Base-by-base conservation (phyloP, 2,329 filamentous ascomycete genomes). In the Ophiostoma sp. region DNA sequence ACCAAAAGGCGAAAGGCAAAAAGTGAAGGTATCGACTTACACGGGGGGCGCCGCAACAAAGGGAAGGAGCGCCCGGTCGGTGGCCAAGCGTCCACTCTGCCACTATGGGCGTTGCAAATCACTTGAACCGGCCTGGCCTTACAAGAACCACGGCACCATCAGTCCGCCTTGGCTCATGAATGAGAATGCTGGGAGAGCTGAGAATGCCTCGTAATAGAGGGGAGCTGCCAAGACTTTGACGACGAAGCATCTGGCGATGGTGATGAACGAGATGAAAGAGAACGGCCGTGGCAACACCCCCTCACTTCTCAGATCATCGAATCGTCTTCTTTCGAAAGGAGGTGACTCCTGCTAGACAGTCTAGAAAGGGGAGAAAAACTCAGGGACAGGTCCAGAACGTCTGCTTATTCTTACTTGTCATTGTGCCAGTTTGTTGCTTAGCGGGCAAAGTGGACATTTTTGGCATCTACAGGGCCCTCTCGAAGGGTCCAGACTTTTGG, bases 371-470 rank as follows among this genome's bases (percentile, higher is more conserved):
- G 15, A 50, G 45, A 50, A 50, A 9, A 28, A 28, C 9, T 36
- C 31, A 19, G 33, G 8, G 57, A 5, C 57, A 19, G 19, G 57
- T 33, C 57, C 57, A 63, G 57, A 63, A 39, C 57, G 57, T 39
- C 31, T 17, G 52, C 25, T 15, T 57, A 57, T 57, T 57, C 48
- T 31, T 3, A 63, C 31, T 63, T 63, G 57, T 22, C 57, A 63
- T 61, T 33, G 28, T 36, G 17, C 52, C 52, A 28, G 52, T 28
- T 61, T 61, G 28, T 5, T 63, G 31, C 31, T 39, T 63, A 39
- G 57, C 57, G 57, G 31, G 31, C 57, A 63, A 63, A 63, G 57
- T 22, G 57, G 57, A 22, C 57, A 63, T 39, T 22, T n/a, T 22
- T 12, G 7, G 12, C 11, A 11, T 31, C 7, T 8, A 36, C 31